Conservation (phyloP, 257 asterid species). For the Salvia splendens region DNA sequence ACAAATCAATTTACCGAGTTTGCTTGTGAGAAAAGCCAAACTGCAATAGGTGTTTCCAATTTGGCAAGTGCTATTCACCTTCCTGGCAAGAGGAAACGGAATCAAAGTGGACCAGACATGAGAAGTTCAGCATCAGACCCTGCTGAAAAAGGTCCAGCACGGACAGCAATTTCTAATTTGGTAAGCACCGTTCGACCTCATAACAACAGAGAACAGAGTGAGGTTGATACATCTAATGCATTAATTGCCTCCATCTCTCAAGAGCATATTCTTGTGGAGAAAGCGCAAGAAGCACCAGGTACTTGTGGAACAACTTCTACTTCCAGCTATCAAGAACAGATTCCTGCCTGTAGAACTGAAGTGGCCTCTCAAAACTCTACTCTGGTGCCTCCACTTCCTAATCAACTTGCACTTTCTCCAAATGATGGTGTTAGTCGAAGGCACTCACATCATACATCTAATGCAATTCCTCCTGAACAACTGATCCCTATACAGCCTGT, state of each 20-base stretch:
- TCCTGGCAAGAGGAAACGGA: constrained; percentile 35
- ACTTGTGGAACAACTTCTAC: constrained; percentile 3
- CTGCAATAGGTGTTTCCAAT: constrained; percentile 33
- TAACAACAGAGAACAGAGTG: constrained; percentile 28
- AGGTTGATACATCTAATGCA: constrained; percentile 14
- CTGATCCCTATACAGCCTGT: constrained; percentile 53
- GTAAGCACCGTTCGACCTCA: constrained; percentile 23
- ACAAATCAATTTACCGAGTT: constrained; percentile 20
- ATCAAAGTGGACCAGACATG: constrained; percentile 24
- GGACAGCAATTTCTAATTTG: constrained; percentile 24
- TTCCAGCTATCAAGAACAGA: constrained; percentile 30
- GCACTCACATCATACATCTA: constrained; percentile 23
- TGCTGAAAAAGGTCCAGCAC: constrained; percentile 31
- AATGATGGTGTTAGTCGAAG: constrained; percentile 33
- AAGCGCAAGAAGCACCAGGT: constrained; percentile 9
- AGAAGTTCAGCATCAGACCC: constrained; percentile 26
- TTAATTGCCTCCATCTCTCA: constrained; percentile 10
- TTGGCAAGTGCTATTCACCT: constrained; percentile 26
- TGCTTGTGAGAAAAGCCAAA: constrained; percentile 38
- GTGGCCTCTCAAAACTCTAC: constrained; percentile 25
- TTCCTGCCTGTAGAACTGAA: constrained; percentile 31
- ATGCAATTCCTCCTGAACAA: constrained; percentile 23
- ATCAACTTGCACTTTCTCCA: constrained; percentile 18
- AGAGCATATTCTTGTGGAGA: constrained; percentile 2
- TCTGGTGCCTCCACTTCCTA: constrained; percentile 29